phyloP scores from a whole-genome alignment of 257 asterid species.

The Buddleja alternifolia region DNA sequence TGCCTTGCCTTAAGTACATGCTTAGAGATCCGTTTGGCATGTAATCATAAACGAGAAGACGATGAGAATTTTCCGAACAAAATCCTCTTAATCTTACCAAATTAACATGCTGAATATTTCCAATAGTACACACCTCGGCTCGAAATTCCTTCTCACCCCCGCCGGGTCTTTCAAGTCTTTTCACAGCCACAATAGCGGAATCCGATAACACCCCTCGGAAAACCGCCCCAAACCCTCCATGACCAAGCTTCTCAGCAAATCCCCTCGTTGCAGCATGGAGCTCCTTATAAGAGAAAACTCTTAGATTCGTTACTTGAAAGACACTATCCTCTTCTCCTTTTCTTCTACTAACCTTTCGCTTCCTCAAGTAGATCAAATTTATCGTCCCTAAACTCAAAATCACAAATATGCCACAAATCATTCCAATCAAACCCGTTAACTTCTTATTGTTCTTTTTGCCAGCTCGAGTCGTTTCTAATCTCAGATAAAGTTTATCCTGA shows the following conservation, averaged over 20 bases:
- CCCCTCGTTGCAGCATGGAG: constrained; percentile 72
- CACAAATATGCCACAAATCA: constrained; percentile 49
- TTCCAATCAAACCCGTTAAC: constrained; percentile 43
- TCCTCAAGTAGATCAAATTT: constrained; percentile 44
- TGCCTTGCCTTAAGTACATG: constrained; percentile 48
- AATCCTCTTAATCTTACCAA: constrained; percentile 80
- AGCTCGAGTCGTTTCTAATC: constrained; percentile 39
- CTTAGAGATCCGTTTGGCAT: constrained; percentile 88
- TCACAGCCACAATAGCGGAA: constrained; percentile 69
- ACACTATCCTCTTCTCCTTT: constrained; percentile 47
- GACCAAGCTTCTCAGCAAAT: constrained; percentile 81
- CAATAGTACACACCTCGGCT: constrained; percentile 82
- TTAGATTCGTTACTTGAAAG: constrained; percentile 60
- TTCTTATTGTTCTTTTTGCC: constrained; percentile 35
- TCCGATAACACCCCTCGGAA: constrained; percentile 65
- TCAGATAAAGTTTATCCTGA: constrained; percentile 52
- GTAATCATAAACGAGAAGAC: constrained; percentile 77
- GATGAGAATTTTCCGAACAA: constrained; percentile 71
- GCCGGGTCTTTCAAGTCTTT: constrained; percentile 78
- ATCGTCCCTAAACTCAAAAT: constrained; percentile 44
- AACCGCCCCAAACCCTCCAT: constrained; percentile 87
- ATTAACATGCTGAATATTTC: constrained; percentile 82
- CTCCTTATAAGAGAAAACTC: constrained; percentile 70
- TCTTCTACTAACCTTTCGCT: constrained; percentile 42
- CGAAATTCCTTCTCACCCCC: constrained; percentile 81